Base-by-base conservation (phyloP, 2,329 filamentous ascomycete genomes). In the Lachnellula willkommii region DNA sequence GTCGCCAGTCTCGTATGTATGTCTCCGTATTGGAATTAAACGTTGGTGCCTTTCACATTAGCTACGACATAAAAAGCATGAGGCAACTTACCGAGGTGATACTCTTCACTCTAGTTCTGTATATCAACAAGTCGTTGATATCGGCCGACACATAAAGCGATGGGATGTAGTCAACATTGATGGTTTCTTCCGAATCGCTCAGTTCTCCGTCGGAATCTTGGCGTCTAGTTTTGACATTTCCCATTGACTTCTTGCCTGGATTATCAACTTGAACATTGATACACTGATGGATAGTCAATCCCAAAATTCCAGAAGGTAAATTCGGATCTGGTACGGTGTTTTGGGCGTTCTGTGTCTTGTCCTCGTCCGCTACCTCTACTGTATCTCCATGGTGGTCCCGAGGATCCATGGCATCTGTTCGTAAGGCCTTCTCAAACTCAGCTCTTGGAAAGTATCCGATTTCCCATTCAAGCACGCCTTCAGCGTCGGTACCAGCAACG, bases 161-260 rank as follows among this genome's bases (percentile, higher is more conserved):
- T 15, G 60, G 60, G 14, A 62, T 62, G 32, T 62, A 62, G 9
- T 60, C 60, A 14, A 62, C 47, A n/a, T 45, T 54, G 14, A 60
- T 43, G 12, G 53, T 56, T 39, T 62, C 60, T 7, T 58, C 58
- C 14, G 60, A 43, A 1, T 43, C 56, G 11, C 46, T 37, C 42
- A 58, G 56, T 40, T 62, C 58, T n/a, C 60, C 60, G 47, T 60
- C 60, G n/a, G 59, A 60, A 24, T 62, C 60, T 28, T 60, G 58
- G 2, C 50, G 50, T 7, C 52, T 51, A 9, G 58, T 53, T 35
- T 60, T 47, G 8, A 62, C 58, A 43, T 62, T 54, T 3, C 60
- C 60, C 58, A 62, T 62, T 1, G 58, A 60, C 15, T 58, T 59
- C 54, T 62, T 62, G 39, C 54, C 56, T 4, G 60, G 60, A 22